Percentiles rank a stretch among this genome's conserved stretches.
These are phyloP conservation scores for Fistulina hepatica DNA, from an alignment of 1,284 basidiomycete species.

Conservation along the genomic window DNA sequence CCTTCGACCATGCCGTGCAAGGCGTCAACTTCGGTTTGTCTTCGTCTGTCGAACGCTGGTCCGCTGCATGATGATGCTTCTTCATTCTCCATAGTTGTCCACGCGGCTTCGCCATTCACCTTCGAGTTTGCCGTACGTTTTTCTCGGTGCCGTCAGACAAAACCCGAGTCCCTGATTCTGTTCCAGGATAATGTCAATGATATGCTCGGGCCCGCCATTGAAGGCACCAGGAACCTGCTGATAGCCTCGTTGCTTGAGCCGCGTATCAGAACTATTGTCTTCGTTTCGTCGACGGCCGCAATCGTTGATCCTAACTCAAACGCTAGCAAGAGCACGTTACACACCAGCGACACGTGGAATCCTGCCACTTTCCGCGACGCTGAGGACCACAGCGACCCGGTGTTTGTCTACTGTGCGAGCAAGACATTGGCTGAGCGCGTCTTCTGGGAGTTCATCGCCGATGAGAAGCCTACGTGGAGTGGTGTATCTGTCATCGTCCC, in stretches of 20 bases:
- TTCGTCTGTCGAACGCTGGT: too few species aligned
- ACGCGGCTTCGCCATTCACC: too few species aligned
- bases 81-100: too few species aligned
- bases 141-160: too few species aligned
- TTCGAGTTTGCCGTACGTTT: too few species aligned
- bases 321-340: not conserved
- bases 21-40: too few species aligned
- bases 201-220: conserved; percentile 10
- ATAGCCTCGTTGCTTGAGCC: conserved; percentile 8
- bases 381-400: conserved; percentile 1
- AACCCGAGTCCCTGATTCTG: too few species aligned
- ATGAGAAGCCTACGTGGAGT: conserved; percentile 8
- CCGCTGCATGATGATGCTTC: too few species aligned
- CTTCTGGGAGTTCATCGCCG: conserved; percentile 12
- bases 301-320: conserved; percentile 9
- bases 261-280: conserved; percentile 9
- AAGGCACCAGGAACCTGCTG: conserved; percentile 10
- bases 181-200: conserved; percentile 9
- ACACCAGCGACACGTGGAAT: conserved; percentile 8
- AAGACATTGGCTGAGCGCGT: conserved; percentile 10
- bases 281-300: conserved; percentile 9
- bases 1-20: too few species aligned
- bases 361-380: conserved; percentile 9
- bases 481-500: conserved; percentile 8
- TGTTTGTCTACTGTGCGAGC: conserved; percentile 9